phyloP scores from a whole-genome alignment of 2,329 filamentous ascomycete genomes.

The Penicillium sp. region DNA sequence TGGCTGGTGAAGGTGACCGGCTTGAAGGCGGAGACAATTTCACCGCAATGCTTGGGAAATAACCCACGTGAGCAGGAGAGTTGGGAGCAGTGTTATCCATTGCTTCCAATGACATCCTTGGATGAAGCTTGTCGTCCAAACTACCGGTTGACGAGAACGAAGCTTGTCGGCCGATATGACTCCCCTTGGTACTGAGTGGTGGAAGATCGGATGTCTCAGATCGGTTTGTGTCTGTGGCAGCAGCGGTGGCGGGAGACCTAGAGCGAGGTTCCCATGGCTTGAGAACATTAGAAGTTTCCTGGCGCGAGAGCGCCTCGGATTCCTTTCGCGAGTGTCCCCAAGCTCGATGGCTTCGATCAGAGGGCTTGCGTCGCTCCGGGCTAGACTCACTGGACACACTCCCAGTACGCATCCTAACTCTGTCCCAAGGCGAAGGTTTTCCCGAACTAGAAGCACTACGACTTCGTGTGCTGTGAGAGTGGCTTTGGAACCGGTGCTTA shows the following conservation, averaged over 20 bases:
- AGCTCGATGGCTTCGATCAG: conserved; percentile 6
- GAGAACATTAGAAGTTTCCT: conserved; percentile 12
- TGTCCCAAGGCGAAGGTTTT: conserved; percentile 56
- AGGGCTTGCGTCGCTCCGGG: conserved; percentile 35
- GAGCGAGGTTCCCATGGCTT: conserved; percentile 8
- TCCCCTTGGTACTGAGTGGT: conserved; percentile 10
- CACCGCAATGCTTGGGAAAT: conserved; percentile 62
- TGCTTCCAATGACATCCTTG: conserved; percentile 45
- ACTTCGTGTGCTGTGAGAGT: conserved; percentile 59
- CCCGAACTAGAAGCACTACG: conserved; percentile 53
- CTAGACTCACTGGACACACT: conserved; percentile 61
- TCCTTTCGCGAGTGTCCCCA: conserved; percentile 17
- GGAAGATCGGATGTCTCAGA: conserved; percentile 6
- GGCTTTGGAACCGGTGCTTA: conserved; percentile 61
- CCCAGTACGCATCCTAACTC: conserved; percentile 55
- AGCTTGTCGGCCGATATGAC: conserved; percentile 52
- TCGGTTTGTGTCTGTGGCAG: conserved; percentile 8
- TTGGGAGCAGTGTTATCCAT: conserved; percentile 48
- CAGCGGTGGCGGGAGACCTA: conserved; percentile 12
- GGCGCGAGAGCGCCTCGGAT: conserved; percentile 10
- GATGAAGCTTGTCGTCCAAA: conserved; percentile 33
- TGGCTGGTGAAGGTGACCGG: conserved; percentile 63
- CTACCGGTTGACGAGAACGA: conserved; percentile 58
- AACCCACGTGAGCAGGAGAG: conserved; percentile 42
- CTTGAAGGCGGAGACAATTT: conserved; percentile 66